Evolutionary conservation across 495 filamentous ascomycete species (phyloP), one percentile per base, ranked within the genome.

Genomic region (Aspergillus ostianus): DNA sequence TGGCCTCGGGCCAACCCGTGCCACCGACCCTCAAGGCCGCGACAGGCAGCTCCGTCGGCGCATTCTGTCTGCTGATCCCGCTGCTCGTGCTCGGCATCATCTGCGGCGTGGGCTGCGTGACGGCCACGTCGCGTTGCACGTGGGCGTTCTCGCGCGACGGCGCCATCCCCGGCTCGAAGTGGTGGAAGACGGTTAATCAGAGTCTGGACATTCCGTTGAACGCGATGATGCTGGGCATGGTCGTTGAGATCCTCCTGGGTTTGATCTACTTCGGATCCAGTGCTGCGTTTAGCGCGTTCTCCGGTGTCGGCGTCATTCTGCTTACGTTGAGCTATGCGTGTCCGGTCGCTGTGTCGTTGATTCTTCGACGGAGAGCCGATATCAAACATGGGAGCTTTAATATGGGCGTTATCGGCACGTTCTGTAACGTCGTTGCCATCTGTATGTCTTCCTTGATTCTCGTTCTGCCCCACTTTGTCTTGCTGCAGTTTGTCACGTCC

Each of bases 31-130:
- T 62, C 47, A 53, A 58, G 18, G 56, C 45, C 29, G 21, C 58
- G 18, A 60, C 46, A 19, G 66, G 56, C 53, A 57, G 57, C 55
- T 53, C 60, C 19, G 49, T 44, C 13, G 86, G 87, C 17, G 86
- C 84, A 2, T 84, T 89, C 48, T 85, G 78, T 7, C 76, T 91
- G 0, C 77, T 90, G 1, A 82, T 87, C 61, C 75, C 89, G 8
- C 79, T 89, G 55, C 75, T 89, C 6, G 80, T 85, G 32, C 84
- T 89, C 65, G 77, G 89, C 53, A 64, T 89, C 2, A 87, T 90
- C 68, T 86, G 85, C 9, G 79, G 78, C 9, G 84, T 80, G 3
- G 82, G 79, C n/a, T 82, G 88, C 56, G 83, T 87, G 79, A 86
- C 86, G 6, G 87, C 87, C 4, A 81, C 79, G 46, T 84, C 77